Percentiles rank a stretch among this genome's conserved stretches.
These are phyloP conservation scores for Pythium angustatum DNA, from an alignment of 352 stramenopile genomes.

Conservation along the genomic window DNA sequence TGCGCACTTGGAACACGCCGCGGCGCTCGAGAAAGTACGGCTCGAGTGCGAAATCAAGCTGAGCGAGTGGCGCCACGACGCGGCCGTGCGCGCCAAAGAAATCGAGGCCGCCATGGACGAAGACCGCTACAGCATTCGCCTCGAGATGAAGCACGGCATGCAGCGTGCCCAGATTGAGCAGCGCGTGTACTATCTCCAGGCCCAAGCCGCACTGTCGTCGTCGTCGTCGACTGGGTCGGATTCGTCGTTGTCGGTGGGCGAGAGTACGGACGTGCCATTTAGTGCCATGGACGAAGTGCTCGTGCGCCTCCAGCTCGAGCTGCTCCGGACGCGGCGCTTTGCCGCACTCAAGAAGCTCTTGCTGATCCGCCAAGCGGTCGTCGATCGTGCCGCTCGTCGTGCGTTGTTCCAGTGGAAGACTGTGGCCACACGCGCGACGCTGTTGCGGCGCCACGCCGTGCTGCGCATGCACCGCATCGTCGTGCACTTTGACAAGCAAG, in stretches of 20 bases:
- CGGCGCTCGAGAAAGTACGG: slow-evolving; percentile 47
- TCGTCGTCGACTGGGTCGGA: not conserved
- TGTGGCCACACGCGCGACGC: slow-evolving; percentile 30
- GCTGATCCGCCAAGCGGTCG: slow-evolving; percentile 51
- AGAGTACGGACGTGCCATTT: slow-evolving; percentile 21
- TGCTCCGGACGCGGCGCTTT: slow-evolving; percentile 61
- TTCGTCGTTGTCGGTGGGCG: not conserved
- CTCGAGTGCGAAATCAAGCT: slow-evolving; percentile 50
- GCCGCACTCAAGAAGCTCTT: slow-evolving; percentile 62
- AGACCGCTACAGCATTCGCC: slow-evolving; percentile 63
- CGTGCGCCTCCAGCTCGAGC: slow-evolving; percentile 63
- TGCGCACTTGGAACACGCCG: slow-evolving; percentile 46
- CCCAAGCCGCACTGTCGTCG: slow-evolving; percentile 31
- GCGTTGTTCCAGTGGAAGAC: slow-evolving; percentile 50
- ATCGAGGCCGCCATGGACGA: slow-evolving; percentile 53
- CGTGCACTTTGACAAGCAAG: slow-evolving; percentile 37
- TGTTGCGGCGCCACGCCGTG: slow-evolving; percentile 37
- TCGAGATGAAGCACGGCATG: slow-evolving; percentile 63
- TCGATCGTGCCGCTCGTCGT: slow-evolving; percentile 34
- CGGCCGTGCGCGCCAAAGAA: slow-evolving; percentile 57
- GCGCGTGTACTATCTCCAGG: slow-evolving; percentile 48
- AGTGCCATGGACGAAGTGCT: slow-evolving; percentile 63
- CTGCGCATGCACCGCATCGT: slow-evolving; percentile 46
- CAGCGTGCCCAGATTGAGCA: slow-evolving; percentile 68
- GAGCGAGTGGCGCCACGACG: slow-evolving; percentile 55